Percentiles rank a stretch among this genome's conserved stretches.
These are phyloP conservation scores for Rubia peregrina DNA, from an alignment of 305 asterid species.

Conservation along the genomic window DNA sequence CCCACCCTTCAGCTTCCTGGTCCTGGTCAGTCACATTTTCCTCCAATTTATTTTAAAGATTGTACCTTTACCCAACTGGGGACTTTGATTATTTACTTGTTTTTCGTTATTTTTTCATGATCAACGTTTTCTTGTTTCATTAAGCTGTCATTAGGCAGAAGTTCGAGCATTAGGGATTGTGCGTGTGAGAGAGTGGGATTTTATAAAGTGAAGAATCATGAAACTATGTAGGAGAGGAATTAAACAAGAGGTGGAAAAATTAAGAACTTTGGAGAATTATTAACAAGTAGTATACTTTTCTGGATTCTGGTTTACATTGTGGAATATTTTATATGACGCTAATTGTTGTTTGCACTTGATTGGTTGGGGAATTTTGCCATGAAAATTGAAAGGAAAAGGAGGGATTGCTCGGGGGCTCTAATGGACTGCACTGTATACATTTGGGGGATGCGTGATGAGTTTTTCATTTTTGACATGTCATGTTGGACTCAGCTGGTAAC, in stretches of 20 bases:
- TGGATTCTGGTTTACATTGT: background rate
- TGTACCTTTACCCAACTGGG: background rate
- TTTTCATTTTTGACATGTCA: background rate
- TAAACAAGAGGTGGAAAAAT: too few relatives aligned
- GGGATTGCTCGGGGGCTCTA: background rate
- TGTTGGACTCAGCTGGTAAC: background rate
- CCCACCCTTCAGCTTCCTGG: constrained; percentile 37
- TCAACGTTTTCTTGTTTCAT: background rate
- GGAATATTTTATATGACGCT: too few relatives aligned
- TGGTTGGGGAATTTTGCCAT: background rate
- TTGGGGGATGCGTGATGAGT: background rate
- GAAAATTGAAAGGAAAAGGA: background rate
- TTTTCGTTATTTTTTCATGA: background rate
- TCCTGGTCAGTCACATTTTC: constrained; percentile 33
- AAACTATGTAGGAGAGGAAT: too few relatives aligned
- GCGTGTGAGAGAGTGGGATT: too few relatives aligned
- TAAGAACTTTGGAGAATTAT: too few relatives aligned
- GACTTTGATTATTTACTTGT: background rate
- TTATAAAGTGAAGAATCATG: too few relatives aligned
- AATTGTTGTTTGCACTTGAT: background rate
- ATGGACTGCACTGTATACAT: background rate
- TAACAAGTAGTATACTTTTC: background rate
- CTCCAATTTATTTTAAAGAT: background rate
- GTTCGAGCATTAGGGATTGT: background rate
- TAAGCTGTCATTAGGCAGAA: background rate